phyloP scores from a whole-genome alignment of 1,284 basidiomycete genomes.

The Anthracocystis walkeri region DNA sequence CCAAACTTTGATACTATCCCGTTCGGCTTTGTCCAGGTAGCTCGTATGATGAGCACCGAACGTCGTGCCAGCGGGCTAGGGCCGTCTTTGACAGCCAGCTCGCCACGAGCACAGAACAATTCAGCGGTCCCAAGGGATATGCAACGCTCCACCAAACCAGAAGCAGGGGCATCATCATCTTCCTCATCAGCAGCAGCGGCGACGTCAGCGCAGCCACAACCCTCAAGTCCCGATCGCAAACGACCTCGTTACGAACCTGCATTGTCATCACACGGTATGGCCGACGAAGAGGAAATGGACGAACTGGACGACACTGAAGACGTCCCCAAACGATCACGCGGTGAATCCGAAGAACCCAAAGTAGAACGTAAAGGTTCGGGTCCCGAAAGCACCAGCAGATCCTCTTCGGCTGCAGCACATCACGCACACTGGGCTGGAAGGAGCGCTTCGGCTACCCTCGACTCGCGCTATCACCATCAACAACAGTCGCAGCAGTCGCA shows the following conservation, averaged over 20 bases:
- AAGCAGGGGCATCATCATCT: background rate
- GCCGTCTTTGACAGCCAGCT: conserved; percentile 23
- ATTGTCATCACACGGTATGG: conserved; percentile 14
- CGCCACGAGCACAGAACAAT: conserved; percentile 27
- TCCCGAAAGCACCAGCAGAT: conserved; percentile 25
- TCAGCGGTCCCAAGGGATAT: conserved; percentile 33
- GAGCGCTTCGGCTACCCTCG: conserved; percentile 27
- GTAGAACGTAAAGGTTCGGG: conserved; percentile 34
- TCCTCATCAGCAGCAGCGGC: conserved; percentile 1
- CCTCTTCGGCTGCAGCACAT: conserved; percentile 30
- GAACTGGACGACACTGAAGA: conserved; percentile 41
- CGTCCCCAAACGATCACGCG: conserved; percentile 18
- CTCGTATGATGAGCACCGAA: conserved; percentile 55
- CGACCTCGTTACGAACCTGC: conserved; percentile 34
- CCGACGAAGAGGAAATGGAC: conserved; percentile 43
- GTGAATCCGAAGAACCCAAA: conserved; percentile 25
- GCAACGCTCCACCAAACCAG: conserved; percentile 12
- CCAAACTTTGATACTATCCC: conserved; percentile 1
- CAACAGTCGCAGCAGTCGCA: conserved; percentile 5
- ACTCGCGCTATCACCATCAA: conserved; percentile 26
- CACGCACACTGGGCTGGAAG: conserved; percentile 38
- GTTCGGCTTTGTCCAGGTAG: conserved; percentile 1
- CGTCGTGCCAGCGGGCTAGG: conserved; percentile 39
- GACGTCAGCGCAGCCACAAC: conserved; percentile 7
- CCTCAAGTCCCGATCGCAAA: conserved; percentile 39